These are phyloP conservation scores for Mycena epipterygia DNA, from an alignment of 768 basidiomycete species.

Conservation along the genomic window DNA sequence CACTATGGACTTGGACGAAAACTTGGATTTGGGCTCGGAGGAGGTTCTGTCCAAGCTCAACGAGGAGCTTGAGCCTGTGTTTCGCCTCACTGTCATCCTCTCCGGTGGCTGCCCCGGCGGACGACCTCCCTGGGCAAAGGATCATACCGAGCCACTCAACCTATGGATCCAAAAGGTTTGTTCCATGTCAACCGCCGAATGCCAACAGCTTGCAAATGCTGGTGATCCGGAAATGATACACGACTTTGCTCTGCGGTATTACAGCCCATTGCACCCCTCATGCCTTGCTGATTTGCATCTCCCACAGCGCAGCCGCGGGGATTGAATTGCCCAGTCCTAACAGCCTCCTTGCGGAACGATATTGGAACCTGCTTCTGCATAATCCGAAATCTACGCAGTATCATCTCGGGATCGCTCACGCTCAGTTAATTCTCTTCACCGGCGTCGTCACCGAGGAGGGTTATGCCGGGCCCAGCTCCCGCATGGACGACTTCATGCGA, in stretches of 20 bases:
- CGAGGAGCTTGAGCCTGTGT: background rate
- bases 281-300: background rate
- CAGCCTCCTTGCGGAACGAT: slow-evolving; percentile 6
- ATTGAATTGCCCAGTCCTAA: slow-evolving; percentile 5
- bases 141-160: background rate
- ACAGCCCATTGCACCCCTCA: background rate
- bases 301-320: slow-evolving; percentile 1
- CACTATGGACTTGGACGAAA: too few relatives aligned
- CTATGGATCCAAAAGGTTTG: slow-evolving; percentile 9
- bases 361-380: background rate
- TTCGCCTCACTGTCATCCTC: background rate
- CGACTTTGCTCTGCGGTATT: slow-evolving; percentile 6
- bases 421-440: slow-evolving; percentile 7
- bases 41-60: too few relatives aligned
- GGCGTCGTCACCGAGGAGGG: background rate
- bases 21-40: too few relatives aligned
- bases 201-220: background rate
- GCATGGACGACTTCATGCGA: background rate
- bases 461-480: background rate
- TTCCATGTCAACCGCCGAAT: slow-evolving; percentile 1
- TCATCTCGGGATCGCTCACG: background rate
- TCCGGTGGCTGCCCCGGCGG: background rate
- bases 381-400: background rate
- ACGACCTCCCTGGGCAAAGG: background rate
- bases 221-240: background rate